Percentiles rank a stretch among this genome's conserved stretches.
Evolutionary conservation across 2,329 filamentous ascomycete genomes (phyloP).

Genomic region (Fusarium sororula): DNA sequence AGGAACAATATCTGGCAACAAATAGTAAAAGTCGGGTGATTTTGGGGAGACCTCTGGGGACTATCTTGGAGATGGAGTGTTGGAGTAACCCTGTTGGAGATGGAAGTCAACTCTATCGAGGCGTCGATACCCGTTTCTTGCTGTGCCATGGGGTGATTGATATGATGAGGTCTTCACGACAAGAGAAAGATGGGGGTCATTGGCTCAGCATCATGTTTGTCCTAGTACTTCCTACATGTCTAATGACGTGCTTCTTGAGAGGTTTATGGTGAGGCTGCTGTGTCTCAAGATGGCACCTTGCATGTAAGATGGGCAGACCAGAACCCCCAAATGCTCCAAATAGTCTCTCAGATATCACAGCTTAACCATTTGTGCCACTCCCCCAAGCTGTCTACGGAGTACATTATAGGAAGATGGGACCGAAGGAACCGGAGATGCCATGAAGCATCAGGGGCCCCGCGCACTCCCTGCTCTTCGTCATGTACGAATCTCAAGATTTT

Average conservation of each 20-base stretch:
- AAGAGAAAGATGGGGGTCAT: background rate
- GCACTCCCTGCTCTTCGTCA: background rate
- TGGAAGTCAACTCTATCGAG: background rate
- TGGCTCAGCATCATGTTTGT: background rate
- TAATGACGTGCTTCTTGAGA: background rate
- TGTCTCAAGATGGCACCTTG: background rate
- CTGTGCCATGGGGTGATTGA: constrained; percentile 5
- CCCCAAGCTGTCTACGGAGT: background rate
- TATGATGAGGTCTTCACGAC: background rate
- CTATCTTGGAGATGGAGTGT: background rate
- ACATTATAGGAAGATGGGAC: background rate
- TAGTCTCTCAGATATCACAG: background rate
- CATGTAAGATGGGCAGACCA: background rate
- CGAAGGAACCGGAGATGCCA: background rate
- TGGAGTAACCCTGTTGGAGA: background rate
- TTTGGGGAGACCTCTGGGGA: constrained; percentile 6
- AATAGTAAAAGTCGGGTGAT: constrained; percentile 13
- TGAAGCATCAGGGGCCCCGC: background rate
- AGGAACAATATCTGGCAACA: constrained; percentile 26
- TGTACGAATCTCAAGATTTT: constrained; percentile 13
- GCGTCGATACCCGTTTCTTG: constrained; percentile 22
- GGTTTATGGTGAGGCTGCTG: background rate
- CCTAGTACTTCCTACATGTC: background rate
- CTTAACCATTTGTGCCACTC: background rate
- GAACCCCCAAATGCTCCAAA: constrained; percentile 16